Base-by-base conservation (phyloP, 1,284 basidiomycete species). In the Butyriboletus appendiculatus region DNA sequence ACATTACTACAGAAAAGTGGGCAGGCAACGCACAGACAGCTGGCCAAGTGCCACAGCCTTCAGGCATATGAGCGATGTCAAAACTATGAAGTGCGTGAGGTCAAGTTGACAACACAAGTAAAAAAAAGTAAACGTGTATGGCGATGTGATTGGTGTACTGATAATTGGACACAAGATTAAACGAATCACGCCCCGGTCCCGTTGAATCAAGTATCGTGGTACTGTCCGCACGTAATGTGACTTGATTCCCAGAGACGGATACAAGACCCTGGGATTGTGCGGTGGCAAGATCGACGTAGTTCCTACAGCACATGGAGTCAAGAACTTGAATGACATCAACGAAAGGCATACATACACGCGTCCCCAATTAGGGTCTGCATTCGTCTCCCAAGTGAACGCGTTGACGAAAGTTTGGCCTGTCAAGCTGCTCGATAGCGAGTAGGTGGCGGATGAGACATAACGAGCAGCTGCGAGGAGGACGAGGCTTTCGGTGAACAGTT, bases 11-110 rank as follows among this genome's bases (percentile, higher is more conserved):
- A 20, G 3, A 3, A 41, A 40, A 35, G 32, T 8, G n/a, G 20
- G 18, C 7, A 35, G 18, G n/a, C 6, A 38, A 64, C 62, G 16
- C 26, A 68, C 63, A 65, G 5, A 65, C 43, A 49, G 75, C 75
- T 14, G 75, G 74, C 75, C 75, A 75, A 24, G 72, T 73, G 1
- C 67, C 71, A 50, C 73, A 75, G 22, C 72, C 72, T 45, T 69
- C 61, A 1, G 72, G 72, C 71, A 74, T 75, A 52, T 75, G 74
- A 2, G 32, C 57, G 15, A 73, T 67, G 46, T 73, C 70, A 30
- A 75, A 69, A 28, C 73, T 73, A 34, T 15, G 10, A 38, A 37
- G 24, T 0, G 6, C 1, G 2, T 51, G 34, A 62, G 50, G 35
- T 38, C 0, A 15, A 30, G 9, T n/a, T 20, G 7, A 35, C 1